These are phyloP conservation scores for Acacia acuminata DNA, from an alignment of 306 rosid species.

Conservation along the genomic window DNA sequence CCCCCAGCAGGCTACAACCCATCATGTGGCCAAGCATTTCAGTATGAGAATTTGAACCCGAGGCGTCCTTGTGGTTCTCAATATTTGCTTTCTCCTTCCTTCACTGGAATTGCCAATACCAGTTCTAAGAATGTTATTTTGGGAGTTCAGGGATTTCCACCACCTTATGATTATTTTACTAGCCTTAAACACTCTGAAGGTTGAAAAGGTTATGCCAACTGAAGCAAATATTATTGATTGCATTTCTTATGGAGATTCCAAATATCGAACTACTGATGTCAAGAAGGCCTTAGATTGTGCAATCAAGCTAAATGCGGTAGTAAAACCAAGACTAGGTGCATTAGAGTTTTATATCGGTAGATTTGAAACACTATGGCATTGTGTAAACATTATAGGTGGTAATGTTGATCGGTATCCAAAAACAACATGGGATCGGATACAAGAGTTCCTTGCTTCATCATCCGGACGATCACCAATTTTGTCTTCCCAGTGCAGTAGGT, in stretches of 20 bases:
- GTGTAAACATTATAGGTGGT: conserved; percentile 63
- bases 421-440: conserved; percentile 55
- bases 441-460: conserved; percentile 57
- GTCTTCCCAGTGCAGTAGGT: conserved; percentile 82
- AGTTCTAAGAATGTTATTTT: conserved; percentile 35
- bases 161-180: conserved; percentile 62
- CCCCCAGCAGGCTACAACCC: conserved; percentile 35
- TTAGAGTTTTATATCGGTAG: conserved; percentile 61
- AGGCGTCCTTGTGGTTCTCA: conserved; percentile 40
- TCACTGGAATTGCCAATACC: conserved; percentile 30
- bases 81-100: conserved; percentile 28
- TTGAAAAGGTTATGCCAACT: conserved; percentile 67
- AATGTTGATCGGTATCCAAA: conserved; percentile 44
- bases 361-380: conserved; percentile 61
- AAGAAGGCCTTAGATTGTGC: conserved; percentile 70
- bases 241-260: conserved; percentile 71
- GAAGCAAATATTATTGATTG: conserved; percentile 66
- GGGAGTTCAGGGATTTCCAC: conserved; percentile 52
- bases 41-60: conserved; percentile 41
- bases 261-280: conserved; percentile 55
- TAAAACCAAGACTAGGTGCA: conserved; percentile 50
- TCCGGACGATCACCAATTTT: conserved; percentile 56
- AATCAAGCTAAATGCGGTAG: conserved; percentile 54
- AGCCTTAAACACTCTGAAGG: conserved; percentile 62
- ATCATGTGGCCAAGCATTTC: conserved; percentile 40